Conservation (phyloP, 2,329 filamentous ascomycete genomes). For the Penicillium sp. region DNA sequence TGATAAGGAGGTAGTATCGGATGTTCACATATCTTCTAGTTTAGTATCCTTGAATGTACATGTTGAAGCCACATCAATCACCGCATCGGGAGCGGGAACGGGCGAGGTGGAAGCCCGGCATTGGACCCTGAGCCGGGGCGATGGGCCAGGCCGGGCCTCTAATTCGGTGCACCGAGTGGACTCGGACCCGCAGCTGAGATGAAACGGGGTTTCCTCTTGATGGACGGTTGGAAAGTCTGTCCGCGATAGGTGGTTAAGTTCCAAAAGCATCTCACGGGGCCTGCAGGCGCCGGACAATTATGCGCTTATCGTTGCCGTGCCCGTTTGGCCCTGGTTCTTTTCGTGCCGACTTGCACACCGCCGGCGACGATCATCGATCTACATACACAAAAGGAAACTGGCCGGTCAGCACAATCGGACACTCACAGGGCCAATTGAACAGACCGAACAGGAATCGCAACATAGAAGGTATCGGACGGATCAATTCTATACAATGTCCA, state of each 20-base stretch:
- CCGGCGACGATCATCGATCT: conserved; percentile 5
- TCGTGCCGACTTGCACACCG: conserved; percentile 1
- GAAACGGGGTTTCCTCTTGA: not conserved
- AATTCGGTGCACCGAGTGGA: not conserved
- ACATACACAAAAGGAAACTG: not conserved
- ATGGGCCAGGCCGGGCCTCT: not conserved
- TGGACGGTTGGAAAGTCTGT: not conserved
- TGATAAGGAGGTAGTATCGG: not conserved
- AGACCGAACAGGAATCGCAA: not conserved
- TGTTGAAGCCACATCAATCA: not conserved
- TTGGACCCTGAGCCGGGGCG: conserved; percentile 1
- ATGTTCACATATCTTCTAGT: no score
- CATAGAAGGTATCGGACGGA: not conserved
- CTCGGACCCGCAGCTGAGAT: conserved; percentile 1
- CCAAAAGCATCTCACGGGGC: not conserved
- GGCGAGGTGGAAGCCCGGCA: not conserved
- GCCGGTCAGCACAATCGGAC: not conserved
- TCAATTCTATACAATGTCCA: not conserved
- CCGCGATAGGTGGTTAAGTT: not conserved
- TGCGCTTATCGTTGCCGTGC: not conserved
- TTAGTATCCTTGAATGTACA: no score
- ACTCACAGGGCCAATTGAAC: not conserved
- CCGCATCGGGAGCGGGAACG: no score
- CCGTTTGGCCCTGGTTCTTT: not conserved
- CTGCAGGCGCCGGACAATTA: no score